Evolutionary conservation across 140 eudicot species (phyloP), one percentile per base, ranked within the genome.

Genomic region (Flaveria floridana): DNA sequence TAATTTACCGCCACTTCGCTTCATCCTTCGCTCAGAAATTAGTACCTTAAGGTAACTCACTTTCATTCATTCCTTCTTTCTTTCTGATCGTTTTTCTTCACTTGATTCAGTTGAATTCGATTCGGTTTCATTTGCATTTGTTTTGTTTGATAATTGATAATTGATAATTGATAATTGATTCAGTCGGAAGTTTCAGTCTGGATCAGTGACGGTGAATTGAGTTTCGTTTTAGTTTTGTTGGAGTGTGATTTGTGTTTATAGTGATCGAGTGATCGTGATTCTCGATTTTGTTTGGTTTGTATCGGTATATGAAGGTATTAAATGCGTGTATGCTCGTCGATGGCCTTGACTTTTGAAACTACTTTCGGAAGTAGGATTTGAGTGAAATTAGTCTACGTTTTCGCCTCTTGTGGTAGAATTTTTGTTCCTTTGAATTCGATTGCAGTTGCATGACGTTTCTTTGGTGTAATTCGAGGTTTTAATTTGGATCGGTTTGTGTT

Each of bases 331-430:
- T 48, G 16, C 62, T 9, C 15, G 10, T 58, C 15, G 50, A 26
- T 44, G 79, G 74, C 80, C 68, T 79, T 79, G 83, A 72, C 82
- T 78, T 70, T 51, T 62, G 72, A 64, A 51, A 14, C 25, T 57
- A 52, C 68, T 71, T 65, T 53, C 6, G 7, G 55, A 65, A 30
- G 75, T 46, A 6, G 78, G 47, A 52, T 79, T 37, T 42, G 41
- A 1, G 68, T 67, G 52, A 65, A 72, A 65, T 73, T 53, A 46
- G 68, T 53, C 18, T 53, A 14, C 21, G 12, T 53, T 73, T 76
- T 19, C 57, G 16, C 8, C 12, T 48, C 41, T 34, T 5, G 1
- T 34, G 0, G 41, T 34, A 0, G 8, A 34, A 34, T 5, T 34
- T 34, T 5, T 34, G 41, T 34, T 34, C 1, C 6, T 34, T 1